Evolutionary conservation across 2,329 filamentous ascomycete species (phyloP), one percentile per base, ranked within the genome.

Genomic region (Amphichorda felina): DNA sequence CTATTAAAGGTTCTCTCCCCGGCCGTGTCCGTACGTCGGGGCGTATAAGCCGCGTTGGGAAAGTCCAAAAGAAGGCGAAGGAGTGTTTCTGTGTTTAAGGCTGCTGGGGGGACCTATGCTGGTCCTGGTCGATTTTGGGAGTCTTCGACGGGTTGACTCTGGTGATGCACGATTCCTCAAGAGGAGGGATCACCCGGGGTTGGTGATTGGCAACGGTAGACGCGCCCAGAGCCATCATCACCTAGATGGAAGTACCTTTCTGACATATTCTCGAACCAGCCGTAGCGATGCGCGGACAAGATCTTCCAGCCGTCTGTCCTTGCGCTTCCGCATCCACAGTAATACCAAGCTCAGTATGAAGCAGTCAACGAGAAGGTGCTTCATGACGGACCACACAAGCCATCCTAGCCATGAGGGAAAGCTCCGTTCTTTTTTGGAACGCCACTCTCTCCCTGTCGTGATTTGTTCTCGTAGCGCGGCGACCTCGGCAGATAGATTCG

Each of bases 381-480:
- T 85, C 28, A 80, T 56, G 15, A 72, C 54, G 28, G 75, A 58
- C 81, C 81, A 88, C 1, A 81, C 53, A 4, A 80, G 46, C 72
- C 85, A 85, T 30, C 73, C 65, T 1, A 80, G 33, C 84, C 85
- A 93, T 2, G 77, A 70, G 33, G 75, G 68, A 17, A 82, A 56
- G 36, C 72, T 79, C 41, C 72, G 73, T 41, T 74, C 72, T 45
- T 71, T 79, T 45, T 72, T 73, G 14, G 74, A 70, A 41, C 74
- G 72, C 61, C 82, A 82, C 44, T 89, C 74, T 10, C 82, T 70
- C 0, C 84, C 78, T 0, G 76, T 72, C 36, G 86, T 81, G 45
- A 96, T 81, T 53, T 96, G 88, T 58, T 98, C 91, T 25, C 91
- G 74, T 41, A 96, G 60, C 1, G 91, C 91, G 2, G 91, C 88